These are phyloP conservation scores for Pistacia atlantica DNA, from an alignment of 345 rosid species.

Conservation along the genomic window DNA sequence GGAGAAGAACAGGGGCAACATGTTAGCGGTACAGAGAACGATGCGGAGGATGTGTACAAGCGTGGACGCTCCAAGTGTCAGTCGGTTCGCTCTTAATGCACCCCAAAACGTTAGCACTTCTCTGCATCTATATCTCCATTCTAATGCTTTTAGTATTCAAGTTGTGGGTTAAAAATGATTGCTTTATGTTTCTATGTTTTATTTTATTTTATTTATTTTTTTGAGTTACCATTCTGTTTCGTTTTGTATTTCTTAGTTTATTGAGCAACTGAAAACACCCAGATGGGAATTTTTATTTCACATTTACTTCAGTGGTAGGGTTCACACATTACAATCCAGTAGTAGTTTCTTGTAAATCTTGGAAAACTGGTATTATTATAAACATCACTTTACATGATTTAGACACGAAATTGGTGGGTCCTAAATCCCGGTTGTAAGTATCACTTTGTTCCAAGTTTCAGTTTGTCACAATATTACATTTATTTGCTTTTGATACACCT, in stretches of 20 bases:
- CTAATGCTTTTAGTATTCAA: background rate
- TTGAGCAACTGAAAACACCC: background rate
- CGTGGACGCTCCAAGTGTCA: slow-evolving; percentile 45
- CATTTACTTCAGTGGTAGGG: background rate
- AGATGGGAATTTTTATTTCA: slow-evolving; percentile 1
- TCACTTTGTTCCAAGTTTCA: too few relatives aligned
- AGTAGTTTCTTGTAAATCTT: background rate
- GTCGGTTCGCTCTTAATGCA: slow-evolving; percentile 50
- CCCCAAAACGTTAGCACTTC: slow-evolving; percentile 58
- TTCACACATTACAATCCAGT: background rate
- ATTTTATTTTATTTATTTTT: background rate
- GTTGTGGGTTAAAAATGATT: background rate
- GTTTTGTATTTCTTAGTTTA: background rate
- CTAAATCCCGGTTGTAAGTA: too few relatives aligned
- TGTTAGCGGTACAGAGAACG: slow-evolving; percentile 35
- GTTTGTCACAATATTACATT: too few relatives aligned
- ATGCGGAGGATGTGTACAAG: slow-evolving; percentile 44
- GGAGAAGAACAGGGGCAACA: background rate
- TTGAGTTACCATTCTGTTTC: background rate
- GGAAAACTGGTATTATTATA: too few relatives aligned
- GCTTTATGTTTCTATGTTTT: background rate
- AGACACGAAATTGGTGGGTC: too few relatives aligned
- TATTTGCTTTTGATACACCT: too few relatives aligned
- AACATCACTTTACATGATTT: too few relatives aligned
- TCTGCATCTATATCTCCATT: background rate